A percentile compares a stretch with the other conserved stretches of the same genome.
Conservation (phyloP, 192 early-diverging fungal genomes). For the Rhizoclosmatium globosum region DNA sequence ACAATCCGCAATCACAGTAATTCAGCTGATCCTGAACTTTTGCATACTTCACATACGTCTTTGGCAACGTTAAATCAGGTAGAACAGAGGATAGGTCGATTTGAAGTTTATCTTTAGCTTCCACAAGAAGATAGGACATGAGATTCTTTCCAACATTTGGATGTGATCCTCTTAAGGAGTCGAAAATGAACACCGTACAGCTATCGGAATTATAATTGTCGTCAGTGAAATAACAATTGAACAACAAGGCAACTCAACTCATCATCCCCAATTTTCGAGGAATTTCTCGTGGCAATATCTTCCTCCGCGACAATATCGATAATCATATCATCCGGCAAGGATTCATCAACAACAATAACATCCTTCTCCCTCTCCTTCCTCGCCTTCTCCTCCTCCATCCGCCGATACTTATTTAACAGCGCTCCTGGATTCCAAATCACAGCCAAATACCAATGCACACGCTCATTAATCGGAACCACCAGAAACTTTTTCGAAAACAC, state of each 20-base stretch:
- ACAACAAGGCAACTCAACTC: background rate
- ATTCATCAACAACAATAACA: background rate
- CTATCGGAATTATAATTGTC: conserved; percentile 2
- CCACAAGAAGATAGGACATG: conserved; percentile 48
- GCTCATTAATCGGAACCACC: conserved; percentile 89
- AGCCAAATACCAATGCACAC: conserved; percentile 90
- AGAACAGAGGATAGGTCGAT: conserved; percentile 62
- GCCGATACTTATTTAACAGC: conserved; percentile 33
- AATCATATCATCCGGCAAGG: background rate
- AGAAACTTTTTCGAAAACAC: conserved; percentile 80
- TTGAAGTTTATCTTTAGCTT: conserved; percentile 57
- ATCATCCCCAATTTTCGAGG: background rate
- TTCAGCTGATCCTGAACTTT: conserved; percentile 77
- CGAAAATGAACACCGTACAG: conserved; percentile 68
- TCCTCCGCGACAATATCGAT: background rate
- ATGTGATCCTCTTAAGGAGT: conserved; percentile 66
- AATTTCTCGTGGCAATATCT: background rate
- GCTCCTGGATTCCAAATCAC: conserved; percentile 77
- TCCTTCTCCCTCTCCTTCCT: background rate
- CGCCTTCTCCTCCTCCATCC: background rate
- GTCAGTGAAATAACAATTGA: background rate
- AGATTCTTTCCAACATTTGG: conserved; percentile 48
- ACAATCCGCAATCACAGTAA: conserved; percentile 89
- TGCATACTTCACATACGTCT: background rate
- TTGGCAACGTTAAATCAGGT: background rate